Percentiles rank a stretch among this genome's conserved stretches.
Evolutionary conservation across 2,329 filamentous ascomycete genomes (phyloP).

Genomic region (Claviceps arundinis): DNA sequence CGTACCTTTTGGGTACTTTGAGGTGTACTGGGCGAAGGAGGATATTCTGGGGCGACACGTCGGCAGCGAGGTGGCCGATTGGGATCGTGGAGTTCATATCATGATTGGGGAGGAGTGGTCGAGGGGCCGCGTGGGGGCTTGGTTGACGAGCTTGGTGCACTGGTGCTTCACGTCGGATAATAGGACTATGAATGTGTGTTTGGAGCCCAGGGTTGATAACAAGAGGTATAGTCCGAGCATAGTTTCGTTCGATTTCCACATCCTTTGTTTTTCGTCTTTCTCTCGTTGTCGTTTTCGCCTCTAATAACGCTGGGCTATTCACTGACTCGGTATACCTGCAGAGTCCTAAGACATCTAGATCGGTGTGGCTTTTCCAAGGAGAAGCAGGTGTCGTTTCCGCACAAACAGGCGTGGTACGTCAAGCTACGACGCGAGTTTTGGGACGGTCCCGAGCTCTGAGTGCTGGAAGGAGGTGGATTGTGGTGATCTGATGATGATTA

Average conservation of each 20-base stretch:
- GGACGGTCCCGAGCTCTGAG: conserved; percentile 51
- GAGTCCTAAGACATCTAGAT: conserved; percentile 46
- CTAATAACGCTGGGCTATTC: neutral
- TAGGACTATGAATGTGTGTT: conserved; percentile 66
- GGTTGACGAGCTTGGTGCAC: conserved; percentile 80
- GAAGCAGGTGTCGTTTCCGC: conserved; percentile 72
- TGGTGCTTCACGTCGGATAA: conserved; percentile 67
- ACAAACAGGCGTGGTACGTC: conserved; percentile 85
- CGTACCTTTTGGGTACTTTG: conserved; percentile 91
- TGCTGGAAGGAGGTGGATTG: neutral
- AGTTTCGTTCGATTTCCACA: neutral
- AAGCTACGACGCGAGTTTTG: conserved; percentile 69
- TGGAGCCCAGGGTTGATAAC: conserved; percentile 91
- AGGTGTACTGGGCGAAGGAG: conserved; percentile 97
- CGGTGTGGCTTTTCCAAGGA: conserved; percentile 73
- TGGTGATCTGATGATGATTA: neutral
- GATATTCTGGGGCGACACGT: conserved; percentile 63
- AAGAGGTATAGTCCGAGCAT: conserved; percentile 46
- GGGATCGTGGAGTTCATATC: conserved; percentile 78
- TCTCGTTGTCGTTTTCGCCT: neutral
- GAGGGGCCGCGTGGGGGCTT: conserved; percentile 64
- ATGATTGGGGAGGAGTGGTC: conserved; percentile 89
- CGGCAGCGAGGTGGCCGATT: conserved; percentile 55
- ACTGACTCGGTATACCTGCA: neutral
- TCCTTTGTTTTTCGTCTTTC: neutral